Conservation (phyloP, 768 basidiomycete species). For the Coprinellus aureogranulatus region DNA sequence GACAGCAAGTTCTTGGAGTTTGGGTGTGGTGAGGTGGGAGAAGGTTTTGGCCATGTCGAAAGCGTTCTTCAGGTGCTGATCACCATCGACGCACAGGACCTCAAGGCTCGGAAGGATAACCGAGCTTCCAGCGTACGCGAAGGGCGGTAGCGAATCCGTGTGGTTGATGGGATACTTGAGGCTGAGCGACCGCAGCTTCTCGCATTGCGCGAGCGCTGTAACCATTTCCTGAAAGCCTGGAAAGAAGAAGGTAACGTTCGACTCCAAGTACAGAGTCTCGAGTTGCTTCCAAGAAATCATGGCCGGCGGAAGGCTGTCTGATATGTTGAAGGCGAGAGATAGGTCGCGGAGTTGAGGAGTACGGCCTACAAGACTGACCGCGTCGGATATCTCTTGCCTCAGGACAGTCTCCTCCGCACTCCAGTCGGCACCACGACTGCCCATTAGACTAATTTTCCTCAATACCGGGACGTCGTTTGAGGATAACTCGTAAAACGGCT, state of each 20-base stretch:
- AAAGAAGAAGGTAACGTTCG: background rate
- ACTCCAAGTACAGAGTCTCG: background rate
- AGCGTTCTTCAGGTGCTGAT: background rate
- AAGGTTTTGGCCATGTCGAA: background rate
- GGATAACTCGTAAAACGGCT: conserved; percentile 8
- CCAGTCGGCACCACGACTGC: background rate
- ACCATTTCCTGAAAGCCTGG: background rate
- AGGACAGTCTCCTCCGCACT: background rate
- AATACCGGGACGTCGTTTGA: background rate
- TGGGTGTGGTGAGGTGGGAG: background rate
- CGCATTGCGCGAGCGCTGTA: background rate
- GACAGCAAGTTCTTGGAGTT: background rate
- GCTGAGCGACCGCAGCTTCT: background rate
- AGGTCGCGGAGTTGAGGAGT: background rate
- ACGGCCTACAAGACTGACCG: background rate
- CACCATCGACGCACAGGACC: background rate
- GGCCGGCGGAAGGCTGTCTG: background rate
- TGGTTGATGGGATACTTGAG: background rate
- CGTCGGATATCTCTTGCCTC: background rate
- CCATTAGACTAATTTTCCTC: background rate
- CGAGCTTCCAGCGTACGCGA: background rate
- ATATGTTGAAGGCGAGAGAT: background rate
- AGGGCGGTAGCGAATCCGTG: background rate
- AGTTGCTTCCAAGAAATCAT: background rate
- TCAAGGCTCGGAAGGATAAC: background rate